Conservation (phyloP, 257 asterid genomes). For the Penstemon eatonii region DNA sequence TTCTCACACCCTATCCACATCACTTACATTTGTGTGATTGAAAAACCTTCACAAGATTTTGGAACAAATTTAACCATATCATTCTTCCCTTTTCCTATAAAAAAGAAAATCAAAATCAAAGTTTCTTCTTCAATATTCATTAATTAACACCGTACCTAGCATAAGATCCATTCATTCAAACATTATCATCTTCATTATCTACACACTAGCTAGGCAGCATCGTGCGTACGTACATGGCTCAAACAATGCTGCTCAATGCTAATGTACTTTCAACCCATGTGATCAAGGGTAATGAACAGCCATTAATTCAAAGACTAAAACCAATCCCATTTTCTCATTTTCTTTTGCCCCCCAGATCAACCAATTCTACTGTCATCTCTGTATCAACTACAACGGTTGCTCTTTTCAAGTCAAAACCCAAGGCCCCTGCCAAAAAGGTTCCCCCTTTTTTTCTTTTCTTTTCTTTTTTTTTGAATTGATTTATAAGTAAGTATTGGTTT, state of each 20-base stretch:
- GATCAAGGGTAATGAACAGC: slow-evolving; percentile 38
- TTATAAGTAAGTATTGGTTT: not conserved
- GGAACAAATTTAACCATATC: not conserved
- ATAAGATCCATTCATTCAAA: not conserved
- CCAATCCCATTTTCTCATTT: slow-evolving; percentile 52
- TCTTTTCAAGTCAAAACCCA: slow-evolving; percentile 71
- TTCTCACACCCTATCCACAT: slow-evolving; percentile 37
- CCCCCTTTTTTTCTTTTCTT: not conserved
- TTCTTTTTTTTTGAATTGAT: not conserved
- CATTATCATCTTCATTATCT: not conserved
- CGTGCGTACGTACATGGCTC: slow-evolving; percentile 42
- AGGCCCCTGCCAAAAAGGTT: slow-evolving; percentile 79
- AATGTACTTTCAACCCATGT: slow-evolving; percentile 26
- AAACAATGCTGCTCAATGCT: slow-evolving; percentile 73
- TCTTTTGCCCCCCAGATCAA: slow-evolving; percentile 39
- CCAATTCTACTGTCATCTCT: slow-evolving; percentile 22
- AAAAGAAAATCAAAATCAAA: not conserved
- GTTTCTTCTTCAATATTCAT: not conserved
- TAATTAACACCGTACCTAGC: too few relatives aligned
- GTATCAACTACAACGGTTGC: slow-evolving; percentile 42
- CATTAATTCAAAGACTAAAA: slow-evolving; percentile 51
- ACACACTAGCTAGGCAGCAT: not conserved
- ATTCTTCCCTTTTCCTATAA: not conserved
- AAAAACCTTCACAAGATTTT: slow-evolving; percentile 5
- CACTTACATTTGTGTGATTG: slow-evolving; percentile 27